Evolutionary conservation across 169 alveolate genomes (phyloP).

Genomic region (Cardiosporidium cionae): DNA sequence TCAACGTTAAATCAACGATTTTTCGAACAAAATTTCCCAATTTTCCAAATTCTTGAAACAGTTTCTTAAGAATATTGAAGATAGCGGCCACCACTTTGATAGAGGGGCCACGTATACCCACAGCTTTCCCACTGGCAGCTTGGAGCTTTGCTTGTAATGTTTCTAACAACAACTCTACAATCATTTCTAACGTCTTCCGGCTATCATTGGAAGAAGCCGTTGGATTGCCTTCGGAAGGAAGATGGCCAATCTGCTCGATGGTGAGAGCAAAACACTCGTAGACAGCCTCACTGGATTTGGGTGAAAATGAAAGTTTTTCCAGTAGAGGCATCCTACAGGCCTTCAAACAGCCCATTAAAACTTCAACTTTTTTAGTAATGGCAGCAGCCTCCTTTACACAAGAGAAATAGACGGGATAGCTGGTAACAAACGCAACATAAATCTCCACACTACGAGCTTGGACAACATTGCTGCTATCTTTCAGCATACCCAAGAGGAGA

Average conservation of each 20-base stretch:
- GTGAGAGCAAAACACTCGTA: background rate
- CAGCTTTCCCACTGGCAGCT: background rate
- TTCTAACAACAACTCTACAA: background rate
- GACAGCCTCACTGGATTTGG: background rate
- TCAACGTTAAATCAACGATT: too few species aligned
- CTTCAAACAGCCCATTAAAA: background rate
- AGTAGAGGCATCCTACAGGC: background rate
- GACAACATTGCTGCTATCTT: background rate
- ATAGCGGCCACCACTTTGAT: background rate
- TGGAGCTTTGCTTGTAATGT: background rate
- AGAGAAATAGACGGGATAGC: background rate
- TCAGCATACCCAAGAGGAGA: too few species aligned
- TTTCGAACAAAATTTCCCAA: background rate
- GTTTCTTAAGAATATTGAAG: background rate
- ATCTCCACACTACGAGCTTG: background rate
- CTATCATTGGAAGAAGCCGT: too few species aligned
- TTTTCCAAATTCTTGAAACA: background rate
- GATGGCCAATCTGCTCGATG: background rate
- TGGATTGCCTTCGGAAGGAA: background rate
- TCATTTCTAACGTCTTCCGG: background rate
- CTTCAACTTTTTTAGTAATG: too few species aligned
- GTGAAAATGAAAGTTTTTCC: background rate
- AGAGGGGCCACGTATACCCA: background rate
- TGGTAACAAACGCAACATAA: background rate
- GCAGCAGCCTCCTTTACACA: too few species aligned